Percentiles rank a stretch among this genome's conserved stretches.
Conservation (phyloP, 768 basidiomycete genomes). For the Leccinum rimulosum region DNA sequence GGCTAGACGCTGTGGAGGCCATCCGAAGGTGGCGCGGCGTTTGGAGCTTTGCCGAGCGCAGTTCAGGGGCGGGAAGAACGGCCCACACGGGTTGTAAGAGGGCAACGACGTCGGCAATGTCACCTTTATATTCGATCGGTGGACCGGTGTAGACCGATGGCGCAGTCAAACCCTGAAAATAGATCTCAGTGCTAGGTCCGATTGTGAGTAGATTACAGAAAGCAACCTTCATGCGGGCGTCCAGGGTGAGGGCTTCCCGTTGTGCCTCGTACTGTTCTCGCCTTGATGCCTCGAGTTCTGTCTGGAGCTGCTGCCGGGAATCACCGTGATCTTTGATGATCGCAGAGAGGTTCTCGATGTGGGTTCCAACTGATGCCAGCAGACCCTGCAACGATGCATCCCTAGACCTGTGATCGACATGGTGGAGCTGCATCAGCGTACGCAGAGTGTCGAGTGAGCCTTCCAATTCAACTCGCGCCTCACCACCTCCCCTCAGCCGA, state of each 20-base stretch:
- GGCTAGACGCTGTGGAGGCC: conserved; percentile 39
- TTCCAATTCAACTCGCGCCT: conserved; percentile 49
- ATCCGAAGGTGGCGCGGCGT: conserved; percentile 48
- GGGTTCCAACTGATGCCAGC: conserved; percentile 46
- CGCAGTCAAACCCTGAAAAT: conserved; percentile 23
- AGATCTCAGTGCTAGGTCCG: conserved; percentile 1
- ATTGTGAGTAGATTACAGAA: background rate
- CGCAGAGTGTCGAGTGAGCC: conserved; percentile 47
- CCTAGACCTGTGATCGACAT: conserved; percentile 48
- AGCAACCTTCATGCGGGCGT: conserved; percentile 39
- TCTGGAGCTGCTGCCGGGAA: conserved; percentile 47
- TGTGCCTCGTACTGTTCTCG: conserved; percentile 50
- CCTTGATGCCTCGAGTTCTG: conserved; percentile 54
- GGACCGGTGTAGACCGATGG: conserved; percentile 26
- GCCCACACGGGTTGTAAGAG: conserved; percentile 75
- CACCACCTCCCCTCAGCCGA: conserved; percentile 36
- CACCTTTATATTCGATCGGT: conserved; percentile 35
- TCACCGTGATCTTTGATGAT: conserved; percentile 43
- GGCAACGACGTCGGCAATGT: conserved; percentile 55
- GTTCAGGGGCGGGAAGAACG: conserved; percentile 80
- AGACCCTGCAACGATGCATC: conserved; percentile 51
- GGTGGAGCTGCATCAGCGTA: conserved; percentile 52
- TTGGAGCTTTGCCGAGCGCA: conserved; percentile 64
- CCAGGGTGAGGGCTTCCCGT: conserved; percentile 39
- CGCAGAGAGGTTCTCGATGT: conserved; percentile 48